These are phyloP conservation scores for cucumber (Cucumis sativus) DNA, from an alignment of 306 rosid species.

Conservation along the genomic window Cucumber_9930_V3 NC_026661.2:16440501-16441000, in stretches of 20 bases:
- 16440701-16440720: background rate
- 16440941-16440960: no score
- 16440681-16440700: background rate
- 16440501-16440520: background rate
- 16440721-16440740: background rate
- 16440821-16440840: no score
- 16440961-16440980: no score
- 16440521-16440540: background rate
- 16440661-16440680: background rate
- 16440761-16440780: background rate
- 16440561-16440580: background rate
- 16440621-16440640: background rate
- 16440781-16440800: no score
- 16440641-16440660: background rate
- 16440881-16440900: no score
- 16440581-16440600: background rate
- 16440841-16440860: no score
- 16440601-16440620: background rate
- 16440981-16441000: no score
- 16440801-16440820: no score
- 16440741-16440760: background rate
- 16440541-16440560: background rate
- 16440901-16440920: no score
- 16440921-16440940: no score
- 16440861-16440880: no score